Conservation (phyloP, 2,329 filamentous ascomycete species). For the Phialemoniopsis sp. region DNA sequence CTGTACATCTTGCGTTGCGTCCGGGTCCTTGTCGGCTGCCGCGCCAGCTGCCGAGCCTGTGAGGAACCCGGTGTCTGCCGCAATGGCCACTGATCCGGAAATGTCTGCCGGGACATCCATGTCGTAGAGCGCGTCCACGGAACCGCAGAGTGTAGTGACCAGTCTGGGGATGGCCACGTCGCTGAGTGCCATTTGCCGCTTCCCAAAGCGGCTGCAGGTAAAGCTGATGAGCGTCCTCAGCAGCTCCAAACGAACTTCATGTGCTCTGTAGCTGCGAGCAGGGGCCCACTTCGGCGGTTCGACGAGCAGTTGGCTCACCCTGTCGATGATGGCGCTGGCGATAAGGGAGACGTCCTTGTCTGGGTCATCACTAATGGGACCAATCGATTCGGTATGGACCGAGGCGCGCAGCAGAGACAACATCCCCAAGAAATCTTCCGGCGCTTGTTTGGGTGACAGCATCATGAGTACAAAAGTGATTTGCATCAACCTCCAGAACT, state of each 20-base stretch:
- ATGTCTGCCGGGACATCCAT: constrained; percentile 33
- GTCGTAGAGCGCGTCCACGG: constrained; percentile 73
- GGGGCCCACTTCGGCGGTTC: constrained; percentile 45
- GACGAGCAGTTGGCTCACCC: constrained; percentile 58
- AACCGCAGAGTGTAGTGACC: constrained; percentile 57
- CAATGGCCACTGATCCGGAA: not conserved
- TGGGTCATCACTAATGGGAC: constrained; percentile 49
- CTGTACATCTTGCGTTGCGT: constrained; percentile 3
- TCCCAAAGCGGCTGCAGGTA: constrained; percentile 57
- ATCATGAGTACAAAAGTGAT: constrained; percentile 64
- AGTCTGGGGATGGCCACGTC: constrained; percentile 68
- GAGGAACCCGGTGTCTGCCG: no score
- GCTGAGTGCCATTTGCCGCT: constrained; percentile 63
- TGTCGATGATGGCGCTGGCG: constrained; percentile 51
- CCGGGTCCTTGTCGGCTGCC: not conserved
- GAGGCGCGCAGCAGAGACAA: constrained; percentile 65
- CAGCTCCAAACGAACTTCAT: constrained; percentile 37
- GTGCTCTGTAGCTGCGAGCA: constrained; percentile 28
- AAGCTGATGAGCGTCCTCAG: constrained; percentile 57
- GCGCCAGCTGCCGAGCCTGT: not conserved
- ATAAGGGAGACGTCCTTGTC: constrained; percentile 35
- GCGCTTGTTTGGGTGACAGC: constrained; percentile 62
- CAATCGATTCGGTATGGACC: constrained; percentile 58
- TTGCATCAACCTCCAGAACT: constrained; percentile 66
- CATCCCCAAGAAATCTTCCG: constrained; percentile 59